Evolutionary conservation across 2,329 filamentous ascomycete species (phyloP).

Genomic region (Aspergillus piperis): DNA sequence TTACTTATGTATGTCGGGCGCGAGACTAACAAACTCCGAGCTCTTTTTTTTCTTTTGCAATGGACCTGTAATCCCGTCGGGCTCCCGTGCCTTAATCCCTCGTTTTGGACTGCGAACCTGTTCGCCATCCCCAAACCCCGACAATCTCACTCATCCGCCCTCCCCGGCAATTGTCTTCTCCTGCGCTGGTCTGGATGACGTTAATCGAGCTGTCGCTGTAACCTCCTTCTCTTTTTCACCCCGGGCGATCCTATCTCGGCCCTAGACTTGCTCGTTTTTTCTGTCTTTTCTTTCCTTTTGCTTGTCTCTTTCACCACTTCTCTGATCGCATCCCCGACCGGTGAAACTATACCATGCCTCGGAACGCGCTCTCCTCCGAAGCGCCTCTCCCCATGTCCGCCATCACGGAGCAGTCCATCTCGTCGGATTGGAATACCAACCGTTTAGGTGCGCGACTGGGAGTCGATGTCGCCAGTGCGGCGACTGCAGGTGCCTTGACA

Average conservation of each 20-base stretch:
- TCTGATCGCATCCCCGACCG: not conserved
- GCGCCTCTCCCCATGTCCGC: conserved; percentile 26
- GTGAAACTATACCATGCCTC: conserved; percentile 28
- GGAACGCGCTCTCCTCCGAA: conserved; percentile 31
- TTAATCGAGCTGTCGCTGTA: not conserved
- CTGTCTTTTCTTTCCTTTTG: conserved; percentile 1
- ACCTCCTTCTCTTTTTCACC: not conserved
- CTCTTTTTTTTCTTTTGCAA: not conserved
- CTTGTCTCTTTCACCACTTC: conserved; percentile 2
- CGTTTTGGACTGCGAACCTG: not conserved
- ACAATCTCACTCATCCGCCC: not conserved
- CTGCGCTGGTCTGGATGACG: conserved; percentile 8
- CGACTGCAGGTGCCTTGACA: conserved; percentile 71
- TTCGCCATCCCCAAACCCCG: not conserved
- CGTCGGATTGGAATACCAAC: conserved; percentile 69
- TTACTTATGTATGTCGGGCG: not conserved
- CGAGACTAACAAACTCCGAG: not conserved
- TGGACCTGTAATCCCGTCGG: not conserved
- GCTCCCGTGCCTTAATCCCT: not conserved
- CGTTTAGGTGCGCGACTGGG: conserved; percentile 67
- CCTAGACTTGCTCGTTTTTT: too few species aligned
- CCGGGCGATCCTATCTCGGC: not conserved
- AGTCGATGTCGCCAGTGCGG: conserved; percentile 69
- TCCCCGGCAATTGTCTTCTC: not conserved
- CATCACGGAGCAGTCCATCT: conserved; percentile 22